Base-by-base conservation (phyloP, 73 alveolate genomes). In the Paraurostyla sp. region DNA sequence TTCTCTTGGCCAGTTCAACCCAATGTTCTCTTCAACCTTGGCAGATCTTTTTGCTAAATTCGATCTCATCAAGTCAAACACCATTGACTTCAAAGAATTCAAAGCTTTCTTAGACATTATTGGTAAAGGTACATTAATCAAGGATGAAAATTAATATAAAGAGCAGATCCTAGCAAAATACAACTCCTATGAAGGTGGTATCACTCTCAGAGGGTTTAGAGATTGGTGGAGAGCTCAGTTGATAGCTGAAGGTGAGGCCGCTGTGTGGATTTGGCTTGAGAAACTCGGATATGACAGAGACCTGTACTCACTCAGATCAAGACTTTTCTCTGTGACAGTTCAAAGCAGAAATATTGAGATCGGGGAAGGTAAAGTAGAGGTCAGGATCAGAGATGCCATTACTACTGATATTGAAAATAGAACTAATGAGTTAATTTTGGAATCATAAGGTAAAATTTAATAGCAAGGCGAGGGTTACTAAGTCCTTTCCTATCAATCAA, bases 271-370 rank as follows among this genome's bases (percentile, higher is more conserved):
- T 49, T 94, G 98, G 98, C 80, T 98, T 22, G 94, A 88, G 20
- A 87, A 60, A 41, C 89, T 97, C 25, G 99, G 99, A 13, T 97
- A 97, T 91, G 99, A 97, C 80, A 91, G 91, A 20, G 96, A 93
- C 84, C 91, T 97, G 15, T 93, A 87, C 76, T 95, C 99, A 0
- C 48, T 91, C 0, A 91, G 89, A 76, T 92, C 99, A 27, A 92
- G 99, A 87, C 80, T 92, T 36, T 96, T 96, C 87, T 92, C 93
- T 75, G 33, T 97, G 29, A 93, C 99, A 25, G 88, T 97, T 54
- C 99, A 98, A 87, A 82, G 96, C 40, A 69, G 84, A 89, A 92
- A 45, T 62, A 56, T 30, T 93, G 93, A 43, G 84, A 69, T 43
- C 40, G 84, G 35, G 23, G 41, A 46, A 16, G 84, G 62, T 7